A percentile compares a stretch with the other conserved stretches of the same genome.
phyloP scores from a whole-genome alignment of 495 filamentous ascomycete species.

The Staphylotrichum tortipilum region DNA sequence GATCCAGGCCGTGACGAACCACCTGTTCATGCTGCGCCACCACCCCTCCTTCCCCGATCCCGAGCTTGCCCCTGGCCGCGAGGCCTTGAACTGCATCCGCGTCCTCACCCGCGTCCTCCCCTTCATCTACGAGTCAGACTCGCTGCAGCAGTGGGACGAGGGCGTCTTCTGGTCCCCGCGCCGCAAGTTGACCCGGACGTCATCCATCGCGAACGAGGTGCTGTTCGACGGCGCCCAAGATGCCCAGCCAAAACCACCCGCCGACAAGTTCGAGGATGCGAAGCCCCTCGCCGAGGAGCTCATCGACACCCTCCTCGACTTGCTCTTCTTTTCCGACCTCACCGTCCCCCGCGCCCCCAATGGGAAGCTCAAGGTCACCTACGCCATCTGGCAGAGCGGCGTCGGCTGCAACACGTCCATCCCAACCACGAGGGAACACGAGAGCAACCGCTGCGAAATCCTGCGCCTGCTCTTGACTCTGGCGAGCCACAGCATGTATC shows the following conservation, averaged over 20 bases:
- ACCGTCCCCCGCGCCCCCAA: constrained; percentile 61
- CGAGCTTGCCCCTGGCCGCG: constrained; percentile 78
- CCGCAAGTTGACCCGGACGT: constrained; percentile 49
- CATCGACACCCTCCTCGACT: constrained; percentile 80
- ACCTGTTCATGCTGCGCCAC: constrained; percentile 71
- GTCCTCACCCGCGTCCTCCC: constrained; percentile 87
- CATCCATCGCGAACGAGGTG: constrained; percentile 55
- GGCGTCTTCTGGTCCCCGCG: constrained; percentile 84
- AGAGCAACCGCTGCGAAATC: constrained; percentile 87
- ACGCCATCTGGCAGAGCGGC: constrained; percentile 95
- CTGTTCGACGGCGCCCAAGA: constrained; percentile 71
- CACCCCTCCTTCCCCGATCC: constrained; percentile 85
- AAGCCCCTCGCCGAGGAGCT: constrained; percentile 91
- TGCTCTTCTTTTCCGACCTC: constrained; percentile 87
- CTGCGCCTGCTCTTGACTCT: constrained; percentile 79
- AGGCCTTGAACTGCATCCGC: constrained; percentile 89
- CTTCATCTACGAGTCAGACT: constrained; percentile 85
- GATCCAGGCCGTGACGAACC: constrained; percentile 69
- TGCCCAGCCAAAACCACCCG: constrained; percentile 42
- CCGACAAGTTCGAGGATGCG: constrained; percentile 65
- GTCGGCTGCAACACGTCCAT: constrained; percentile 90
- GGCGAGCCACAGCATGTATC: constrained; percentile 85
- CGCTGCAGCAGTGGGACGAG: constrained; percentile 80
- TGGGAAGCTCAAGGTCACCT: constrained; percentile 73
- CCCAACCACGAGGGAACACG: constrained; percentile 78